Base-by-base conservation (phyloP, 2,329 filamentous ascomycete species). In the Chrysoporthe deuterocubensis region DNA sequence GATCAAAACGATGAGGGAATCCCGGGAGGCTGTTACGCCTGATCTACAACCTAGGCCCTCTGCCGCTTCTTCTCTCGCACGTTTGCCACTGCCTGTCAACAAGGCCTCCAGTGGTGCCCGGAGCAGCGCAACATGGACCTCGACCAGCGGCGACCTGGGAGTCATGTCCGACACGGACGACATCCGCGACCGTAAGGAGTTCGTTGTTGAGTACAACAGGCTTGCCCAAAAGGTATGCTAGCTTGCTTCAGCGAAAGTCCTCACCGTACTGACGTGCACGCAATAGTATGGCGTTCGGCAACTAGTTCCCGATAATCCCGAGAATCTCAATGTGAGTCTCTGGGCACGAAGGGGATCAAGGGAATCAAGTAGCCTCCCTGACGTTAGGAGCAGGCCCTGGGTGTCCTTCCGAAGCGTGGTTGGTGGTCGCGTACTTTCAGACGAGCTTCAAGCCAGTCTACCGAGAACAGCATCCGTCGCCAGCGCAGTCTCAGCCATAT, bases 191-290 rank as follows among this genome's bases (percentile, higher is more conserved):
- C 80, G 86, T 42, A 74, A 77, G 1, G 73, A 77, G 2, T 87
- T 86, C 73, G 75, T 89, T 6, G 73, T 82, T 8, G 85, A 89
- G 71, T 91, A 89, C 75, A 90, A 90, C 74, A 79, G 81, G 4
- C 75, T 90, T 5, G 88, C 89, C 2, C 82, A 80, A 66, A 86
- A 86, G 82, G 88, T 89, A 69, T 43, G 71, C 65, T 34, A 34
- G 48, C 14, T 48, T 67, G 16, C 58, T 5, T 46, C 26, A 3
- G 43, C 3, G 11, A 8, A 6, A 2, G 1, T 1, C 4, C n/a
- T n/a, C 11, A n/a, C 32, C 13, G 9, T n/a, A 72, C 66, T 42
- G 32, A 58, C n/a, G n/a, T n/a, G 16, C 40, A 34, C 52, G 60
- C 9, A 11, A 59, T 8, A 90, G 87, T 81, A 89, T 75, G 85